Percentiles rank a stretch among this genome's conserved stretches.
Conservation (phyloP, 208 protist species). For the Trichomonas tenax region DNA sequence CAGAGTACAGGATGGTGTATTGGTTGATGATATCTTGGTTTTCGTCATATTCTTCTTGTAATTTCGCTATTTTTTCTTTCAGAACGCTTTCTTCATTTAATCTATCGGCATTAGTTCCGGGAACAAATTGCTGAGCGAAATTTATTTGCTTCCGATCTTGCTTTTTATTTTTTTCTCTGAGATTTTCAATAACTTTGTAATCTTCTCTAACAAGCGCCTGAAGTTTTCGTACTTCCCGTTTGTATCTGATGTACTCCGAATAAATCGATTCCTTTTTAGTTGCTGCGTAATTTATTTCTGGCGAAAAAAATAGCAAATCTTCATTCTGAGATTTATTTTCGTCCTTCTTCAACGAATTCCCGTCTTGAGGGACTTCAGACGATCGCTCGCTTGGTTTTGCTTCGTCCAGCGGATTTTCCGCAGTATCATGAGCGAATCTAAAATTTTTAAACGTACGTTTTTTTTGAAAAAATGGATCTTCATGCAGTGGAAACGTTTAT, state of each 20-base stretch:
- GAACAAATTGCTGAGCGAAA: background rate
- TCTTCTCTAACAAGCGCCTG: background rate
- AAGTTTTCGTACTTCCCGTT: background rate
- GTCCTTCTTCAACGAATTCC: background rate
- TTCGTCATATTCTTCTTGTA: background rate
- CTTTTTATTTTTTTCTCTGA: background rate
- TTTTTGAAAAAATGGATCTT: background rate
- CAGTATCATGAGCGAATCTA: background rate
- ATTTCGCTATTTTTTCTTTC: background rate
- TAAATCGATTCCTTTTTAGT: background rate
- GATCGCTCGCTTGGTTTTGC: no score
- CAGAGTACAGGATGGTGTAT: background rate
- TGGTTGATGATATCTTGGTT: background rate
- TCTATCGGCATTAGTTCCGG: background rate
- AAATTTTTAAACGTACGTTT: background rate
- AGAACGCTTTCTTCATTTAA: background rate
- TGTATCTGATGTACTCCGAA: background rate
- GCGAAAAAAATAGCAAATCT: background rate
- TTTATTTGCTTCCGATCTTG: background rate
- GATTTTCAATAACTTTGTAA: background rate
- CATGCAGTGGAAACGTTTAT: background rate
- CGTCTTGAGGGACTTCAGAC: background rate
- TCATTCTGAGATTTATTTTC: background rate
- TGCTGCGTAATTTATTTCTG: background rate
- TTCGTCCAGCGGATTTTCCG: background rate